phyloP scores from a whole-genome alignment of 2,329 filamentous ascomycete species.

The Ciborinia camelliae region DNA sequence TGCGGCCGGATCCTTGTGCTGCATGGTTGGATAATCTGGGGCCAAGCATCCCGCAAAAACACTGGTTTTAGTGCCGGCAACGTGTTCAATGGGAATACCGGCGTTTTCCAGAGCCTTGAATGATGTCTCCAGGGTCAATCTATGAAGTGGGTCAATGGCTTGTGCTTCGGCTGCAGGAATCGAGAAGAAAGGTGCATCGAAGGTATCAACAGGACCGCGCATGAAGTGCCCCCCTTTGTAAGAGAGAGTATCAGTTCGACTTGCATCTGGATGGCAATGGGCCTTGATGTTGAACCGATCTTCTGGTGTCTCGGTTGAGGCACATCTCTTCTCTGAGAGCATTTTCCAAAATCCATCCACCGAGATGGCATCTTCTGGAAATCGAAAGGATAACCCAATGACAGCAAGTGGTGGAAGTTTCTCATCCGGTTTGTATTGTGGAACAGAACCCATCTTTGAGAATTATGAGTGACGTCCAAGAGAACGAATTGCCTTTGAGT shows the following conservation, averaged over 20 bases:
- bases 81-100: not conserved
- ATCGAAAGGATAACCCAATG: slow-evolving; percentile 50
- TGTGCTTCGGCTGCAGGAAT: slow-evolving; percentile 25
- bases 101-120: slow-evolving; percentile 34
- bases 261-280: slow-evolving; percentile 41
- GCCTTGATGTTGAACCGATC: slow-evolving; percentile 48
- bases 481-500: not conserved
- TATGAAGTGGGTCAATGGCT: slow-evolving; percentile 46
- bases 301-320: slow-evolving; percentile 32
- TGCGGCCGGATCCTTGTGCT: not conserved
- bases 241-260: slow-evolving; percentile 18
- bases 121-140: slow-evolving; percentile 45
- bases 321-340: slow-evolving; percentile 67
- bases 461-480: not conserved
- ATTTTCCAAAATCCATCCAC: slow-evolving; percentile 70
- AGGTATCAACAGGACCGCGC: slow-evolving; percentile 17
- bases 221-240: slow-evolving; percentile 4
- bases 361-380: slow-evolving; percentile 47
- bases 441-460: not conserved
- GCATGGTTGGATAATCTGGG: not conserved
- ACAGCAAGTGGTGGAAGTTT: slow-evolving; percentile 39
- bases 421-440: not conserved
- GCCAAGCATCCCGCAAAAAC: slow-evolving; percentile 50
- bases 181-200: slow-evolving; percentile 26
- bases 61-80: slow-evolving; percentile 35